Evolutionary conservation across 768 basidiomycete species (phyloP).

Genomic region (Infundibulicybe gibba): DNA sequence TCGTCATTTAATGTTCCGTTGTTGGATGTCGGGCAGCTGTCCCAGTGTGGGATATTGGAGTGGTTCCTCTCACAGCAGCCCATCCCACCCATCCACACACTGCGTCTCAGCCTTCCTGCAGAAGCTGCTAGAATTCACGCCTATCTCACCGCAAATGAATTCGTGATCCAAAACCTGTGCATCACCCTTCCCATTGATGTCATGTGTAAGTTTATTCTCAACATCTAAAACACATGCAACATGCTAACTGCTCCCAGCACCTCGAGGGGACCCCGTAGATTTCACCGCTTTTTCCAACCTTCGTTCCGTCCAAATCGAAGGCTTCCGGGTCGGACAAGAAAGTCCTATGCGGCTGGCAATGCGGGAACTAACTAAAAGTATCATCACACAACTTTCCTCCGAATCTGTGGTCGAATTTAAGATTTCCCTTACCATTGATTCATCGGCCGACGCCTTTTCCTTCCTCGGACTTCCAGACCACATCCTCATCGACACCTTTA

Average conservation of each 20-base stretch:
- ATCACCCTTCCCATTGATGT: slow-evolving; percentile 18
- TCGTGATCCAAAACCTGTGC: slow-evolving; percentile 17
- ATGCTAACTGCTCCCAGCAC: slow-evolving; percentile 8
- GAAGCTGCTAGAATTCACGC: slow-evolving; percentile 4
- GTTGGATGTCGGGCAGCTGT: slow-evolving; percentile 14
- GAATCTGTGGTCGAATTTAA: slow-evolving; percentile 14
- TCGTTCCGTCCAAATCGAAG: slow-evolving; percentile 20
- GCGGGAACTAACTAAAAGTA: slow-evolving; percentile 1
- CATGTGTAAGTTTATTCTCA: slow-evolving; percentile 14
- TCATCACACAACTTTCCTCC: slow-evolving; percentile 20
- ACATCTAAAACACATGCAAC: neutral
- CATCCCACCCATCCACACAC: slow-evolving; percentile 14
- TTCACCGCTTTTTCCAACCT: slow-evolving; percentile 17
- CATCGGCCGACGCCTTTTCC: slow-evolving; percentile 10
- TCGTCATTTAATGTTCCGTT: slow-evolving; percentile 14
- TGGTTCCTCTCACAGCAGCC: slow-evolving; percentile 22
- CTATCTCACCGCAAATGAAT: slow-evolving; percentile 17
- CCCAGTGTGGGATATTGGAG: slow-evolving; percentile 14
- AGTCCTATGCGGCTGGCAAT: slow-evolving; percentile 13
- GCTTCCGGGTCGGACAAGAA: slow-evolving; percentile 17
- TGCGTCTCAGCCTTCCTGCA: slow-evolving; percentile 19
- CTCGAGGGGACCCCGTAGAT: slow-evolving; percentile 12
- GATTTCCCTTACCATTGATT: slow-evolving; percentile 16
- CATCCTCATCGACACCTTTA: slow-evolving; percentile 18
- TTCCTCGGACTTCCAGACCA: slow-evolving; percentile 25